phyloP scores from a whole-genome alignment of 176 grass and related monocot genomes.

The Luzula sylvatica region DNA sequence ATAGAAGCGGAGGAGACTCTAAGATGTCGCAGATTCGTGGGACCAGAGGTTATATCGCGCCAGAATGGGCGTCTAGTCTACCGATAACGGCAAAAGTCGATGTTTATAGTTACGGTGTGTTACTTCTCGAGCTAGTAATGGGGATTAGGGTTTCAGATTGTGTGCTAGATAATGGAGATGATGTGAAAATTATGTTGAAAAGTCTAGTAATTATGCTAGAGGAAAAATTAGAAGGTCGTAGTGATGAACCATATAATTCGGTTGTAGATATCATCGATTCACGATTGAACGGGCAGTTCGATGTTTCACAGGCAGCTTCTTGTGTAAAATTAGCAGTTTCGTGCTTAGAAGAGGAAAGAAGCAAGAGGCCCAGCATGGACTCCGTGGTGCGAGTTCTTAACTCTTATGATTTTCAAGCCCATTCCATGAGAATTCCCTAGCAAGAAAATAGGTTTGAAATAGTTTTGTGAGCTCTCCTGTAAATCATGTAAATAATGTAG shows the following conservation, averaged over 20 bases:
- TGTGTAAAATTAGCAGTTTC: slow-evolving; percentile 15
- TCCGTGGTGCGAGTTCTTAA: slow-evolving; percentile 15
- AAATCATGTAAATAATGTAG: too few species aligned
- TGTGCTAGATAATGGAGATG: not conserved
- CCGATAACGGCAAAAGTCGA: slow-evolving; percentile 27
- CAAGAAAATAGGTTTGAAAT: too few species aligned
- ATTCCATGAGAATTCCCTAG: not conserved
- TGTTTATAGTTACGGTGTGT: slow-evolving; percentile 26
- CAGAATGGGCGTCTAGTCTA: slow-evolving; percentile 27
- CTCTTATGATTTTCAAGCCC: not conserved
- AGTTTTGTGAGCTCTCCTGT: too few species aligned
- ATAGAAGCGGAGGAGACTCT: slow-evolving; percentile 8
- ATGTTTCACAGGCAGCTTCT: not conserved
- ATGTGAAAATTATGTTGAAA: slow-evolving; percentile 4
- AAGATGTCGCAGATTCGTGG: slow-evolving; percentile 22
- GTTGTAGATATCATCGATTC: slow-evolving; percentile 10
- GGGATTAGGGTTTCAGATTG: slow-evolving; percentile 20
- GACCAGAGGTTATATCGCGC: slow-evolving; percentile 28
- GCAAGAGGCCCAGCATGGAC: slow-evolving; percentile 26
- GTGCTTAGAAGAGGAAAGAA: slow-evolving; percentile 29
- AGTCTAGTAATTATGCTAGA: not conserved
- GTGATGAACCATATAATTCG: not conserved
- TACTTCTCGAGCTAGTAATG: slow-evolving; percentile 27
- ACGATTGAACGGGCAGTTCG: slow-evolving; percentile 10
- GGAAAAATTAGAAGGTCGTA: slow-evolving; percentile 1